phyloP scores from a whole-genome alignment of 768 basidiomycete genomes.

The Suillus sp. region DNA sequence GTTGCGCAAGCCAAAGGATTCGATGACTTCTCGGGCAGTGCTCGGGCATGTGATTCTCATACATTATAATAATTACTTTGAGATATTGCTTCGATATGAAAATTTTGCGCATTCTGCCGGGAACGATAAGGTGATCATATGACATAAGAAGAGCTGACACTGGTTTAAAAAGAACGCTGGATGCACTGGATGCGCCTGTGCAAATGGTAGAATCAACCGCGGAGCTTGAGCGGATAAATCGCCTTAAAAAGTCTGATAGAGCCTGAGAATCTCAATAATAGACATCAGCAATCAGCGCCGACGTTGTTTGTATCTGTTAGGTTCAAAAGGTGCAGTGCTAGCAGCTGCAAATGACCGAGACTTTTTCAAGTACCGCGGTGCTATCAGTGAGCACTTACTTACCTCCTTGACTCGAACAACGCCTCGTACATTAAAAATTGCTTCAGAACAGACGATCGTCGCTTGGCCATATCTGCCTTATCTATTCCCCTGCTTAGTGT shows the following conservation, averaged over 20 bases:
- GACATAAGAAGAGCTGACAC: neutral
- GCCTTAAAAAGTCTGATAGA: no score
- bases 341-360: neutral
- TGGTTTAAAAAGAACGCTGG: neutral
- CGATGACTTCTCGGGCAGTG: constrained; percentile 8
- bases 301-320: constrained; percentile 1
- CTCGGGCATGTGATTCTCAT: constrained; percentile 4
- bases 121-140: neutral
- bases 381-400: neutral
- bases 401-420: neutral
- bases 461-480: neutral
- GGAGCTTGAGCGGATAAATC: neutral
- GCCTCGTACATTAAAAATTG: neutral
- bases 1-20: neutral
- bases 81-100: constrained; percentile 1
- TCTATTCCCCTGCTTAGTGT: neutral
- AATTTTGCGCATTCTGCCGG: neutral
- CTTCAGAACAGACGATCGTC: neutral
- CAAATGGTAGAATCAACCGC: neutral
- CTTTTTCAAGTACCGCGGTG: constrained; percentile 3
- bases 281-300: neutral
- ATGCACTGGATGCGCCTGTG: neutral
- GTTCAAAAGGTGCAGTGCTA: neutral
- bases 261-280: neutral
- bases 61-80: neutral